These are phyloP conservation scores for Amaranthus tricolor DNA, from an alignment of 179 eudicot genomes.

Conservation along the genomic window DNA sequence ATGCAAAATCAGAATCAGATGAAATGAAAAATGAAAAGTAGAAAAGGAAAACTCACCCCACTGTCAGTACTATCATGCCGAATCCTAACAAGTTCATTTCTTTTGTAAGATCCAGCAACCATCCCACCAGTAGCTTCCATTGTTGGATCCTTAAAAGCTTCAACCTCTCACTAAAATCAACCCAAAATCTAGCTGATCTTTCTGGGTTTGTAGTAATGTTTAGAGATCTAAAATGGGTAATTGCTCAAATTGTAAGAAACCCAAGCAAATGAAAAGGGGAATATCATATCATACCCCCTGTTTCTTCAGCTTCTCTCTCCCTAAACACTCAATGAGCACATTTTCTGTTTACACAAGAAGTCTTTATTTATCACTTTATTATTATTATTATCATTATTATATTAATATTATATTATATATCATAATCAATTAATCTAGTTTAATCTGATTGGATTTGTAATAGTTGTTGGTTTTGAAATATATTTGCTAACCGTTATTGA, in stretches of 20 bases:
- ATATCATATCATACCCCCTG: conserved; percentile 17
- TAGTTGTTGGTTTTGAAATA: neutral
- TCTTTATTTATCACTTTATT: conserved; percentile 1
- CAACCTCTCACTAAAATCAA: neutral
- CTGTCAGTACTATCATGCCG: conserved; percentile 87
- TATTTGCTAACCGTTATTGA: no score
- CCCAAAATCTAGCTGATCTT: conserved; percentile 15
- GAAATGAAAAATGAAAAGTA: conserved; percentile 13
- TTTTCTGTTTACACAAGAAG: neutral
- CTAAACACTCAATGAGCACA: neutral
- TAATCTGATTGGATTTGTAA: neutral
- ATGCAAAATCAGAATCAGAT: neutral
- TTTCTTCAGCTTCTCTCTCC: conserved; percentile 27
- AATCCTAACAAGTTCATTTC: conserved; percentile 88
- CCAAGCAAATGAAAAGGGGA: conserved; percentile 25
- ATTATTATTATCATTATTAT: conserved; percentile 11
- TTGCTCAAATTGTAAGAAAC: conserved; percentile 25
- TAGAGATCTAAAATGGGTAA: conserved; percentile 34
- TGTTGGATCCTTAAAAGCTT: conserved; percentile 10
- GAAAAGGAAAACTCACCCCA: conserved; percentile 44
- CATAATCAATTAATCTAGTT: neutral
- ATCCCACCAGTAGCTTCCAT: conserved; percentile 89
- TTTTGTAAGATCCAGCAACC: conserved; percentile 95
- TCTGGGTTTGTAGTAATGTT: conserved; percentile 10
- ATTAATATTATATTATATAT: neutral